Base-by-base conservation (phyloP, 305 asterid species). In the Plantago lanceolata region DNA sequence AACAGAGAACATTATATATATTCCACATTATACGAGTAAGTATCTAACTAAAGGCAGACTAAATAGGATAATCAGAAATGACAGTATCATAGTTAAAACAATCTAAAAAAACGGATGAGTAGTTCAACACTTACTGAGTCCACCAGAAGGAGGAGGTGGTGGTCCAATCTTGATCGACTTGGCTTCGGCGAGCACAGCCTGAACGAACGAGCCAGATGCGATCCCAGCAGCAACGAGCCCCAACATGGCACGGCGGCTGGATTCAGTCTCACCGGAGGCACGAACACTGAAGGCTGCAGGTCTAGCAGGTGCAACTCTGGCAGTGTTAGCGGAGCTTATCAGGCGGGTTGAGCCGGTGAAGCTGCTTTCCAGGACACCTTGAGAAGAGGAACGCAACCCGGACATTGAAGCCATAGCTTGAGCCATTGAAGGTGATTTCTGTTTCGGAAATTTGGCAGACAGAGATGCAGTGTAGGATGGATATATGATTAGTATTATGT, bases 131-230 rank as follows among this genome's bases (percentile, higher is more conserved):
- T 84, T 77, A 89, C 96, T 89, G 58, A 92, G 82, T 55, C 96
- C 98, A 48, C 98, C 96, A 60, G 98, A 92, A 49, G 84, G 98
- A 7, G 96, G 86, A 2, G 98, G 98, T 11, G 98, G 88, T 1
- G 63, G 63, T 21, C 96, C 98, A 53, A 92, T 47, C 87, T 85
- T 92, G 76, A 92, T 89, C 8, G 96, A 45, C 69, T 58, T 79
- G 68, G 89, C 86, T 18, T 85, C 96, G 3, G 98, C 98, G 8
- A 87, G 85, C 50, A 82, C 93, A 44, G 84, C 92, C 71, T 80
- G 84, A 47, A 84, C 93, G 53, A 89, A 76, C 9, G 98, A 82
- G 8, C 88, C 95, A 0, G 95, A 74, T 48, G 86, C 86, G 5
- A 92, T 63, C 13, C 93, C 98, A 21, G 89, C 78, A 0, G 95